Conservation (phyloP, 495 filamentous ascomycete species). For the Pyrenula massariospora region DNA sequence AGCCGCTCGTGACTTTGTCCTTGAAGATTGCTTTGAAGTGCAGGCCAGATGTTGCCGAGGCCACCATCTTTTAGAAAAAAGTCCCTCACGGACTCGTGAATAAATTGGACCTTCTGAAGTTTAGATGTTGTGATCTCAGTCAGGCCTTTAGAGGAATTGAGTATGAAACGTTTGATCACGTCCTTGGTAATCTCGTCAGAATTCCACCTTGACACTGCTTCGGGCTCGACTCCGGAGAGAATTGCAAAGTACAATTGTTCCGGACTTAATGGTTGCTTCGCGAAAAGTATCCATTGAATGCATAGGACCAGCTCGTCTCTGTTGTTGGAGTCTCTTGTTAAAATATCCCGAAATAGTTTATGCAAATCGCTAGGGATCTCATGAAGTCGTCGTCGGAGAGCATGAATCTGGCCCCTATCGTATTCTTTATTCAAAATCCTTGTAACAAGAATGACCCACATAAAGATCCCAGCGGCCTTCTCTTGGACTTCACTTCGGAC, state of each 20-base stretch:
- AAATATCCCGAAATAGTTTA: slow-evolving; percentile 27
- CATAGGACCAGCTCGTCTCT: slow-evolving; percentile 14
- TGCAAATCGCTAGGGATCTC: slow-evolving; percentile 22
- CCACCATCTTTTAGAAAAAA: slow-evolving; percentile 19
- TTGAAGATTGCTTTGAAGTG: slow-evolving; percentile 1
- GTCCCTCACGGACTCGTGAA: slow-evolving; percentile 30
- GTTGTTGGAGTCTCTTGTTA: slow-evolving; percentile 9
- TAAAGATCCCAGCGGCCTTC: slow-evolving; percentile 33
- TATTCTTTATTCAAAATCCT: slow-evolving; percentile 31
- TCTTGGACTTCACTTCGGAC: slow-evolving; percentile 16
- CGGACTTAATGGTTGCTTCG: slow-evolving; percentile 15
- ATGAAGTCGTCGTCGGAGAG: slow-evolving; percentile 14
- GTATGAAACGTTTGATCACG: neutral
- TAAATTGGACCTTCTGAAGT: slow-evolving; percentile 23
- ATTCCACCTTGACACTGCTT: neutral
- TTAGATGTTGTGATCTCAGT: neutral
- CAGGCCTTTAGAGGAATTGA: neutral
- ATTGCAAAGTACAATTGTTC: slow-evolving; percentile 24
- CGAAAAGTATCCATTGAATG: slow-evolving; percentile 26
- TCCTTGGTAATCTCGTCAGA: neutral
- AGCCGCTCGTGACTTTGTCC: slow-evolving; percentile 10
- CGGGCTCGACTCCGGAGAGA: neutral
- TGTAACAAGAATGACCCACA: slow-evolving; percentile 36
- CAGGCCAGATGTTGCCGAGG: slow-evolving; percentile 2
- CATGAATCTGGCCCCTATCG: slow-evolving; percentile 10